Evolutionary conservation across 495 filamentous ascomycete species (phyloP).

Genomic region (Penicillium simplicissimum): DNA sequence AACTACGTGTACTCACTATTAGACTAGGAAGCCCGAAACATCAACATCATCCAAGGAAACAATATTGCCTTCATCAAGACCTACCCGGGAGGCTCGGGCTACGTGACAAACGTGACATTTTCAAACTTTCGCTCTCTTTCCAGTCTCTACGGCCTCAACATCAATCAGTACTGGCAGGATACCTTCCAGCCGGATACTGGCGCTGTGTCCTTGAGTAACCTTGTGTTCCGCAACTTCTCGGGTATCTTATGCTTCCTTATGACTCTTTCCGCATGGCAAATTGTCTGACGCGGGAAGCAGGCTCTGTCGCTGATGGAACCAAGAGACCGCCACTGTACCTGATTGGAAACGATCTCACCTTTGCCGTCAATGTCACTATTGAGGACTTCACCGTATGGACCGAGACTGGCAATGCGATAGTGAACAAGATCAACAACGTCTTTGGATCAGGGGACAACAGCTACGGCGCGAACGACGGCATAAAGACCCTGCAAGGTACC

Average conservation of each 20-base stretch:
- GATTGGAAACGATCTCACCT: slow-evolving; percentile 39
- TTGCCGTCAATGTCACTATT: slow-evolving; percentile 42
- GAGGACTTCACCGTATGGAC: slow-evolving; percentile 56
- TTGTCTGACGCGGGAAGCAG: slow-evolving; percentile 23
- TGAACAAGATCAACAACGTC: slow-evolving; percentile 47
- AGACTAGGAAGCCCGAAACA: slow-evolving; percentile 37
- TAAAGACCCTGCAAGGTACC: slow-evolving; percentile 9
- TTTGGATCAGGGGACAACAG: slow-evolving; percentile 46
- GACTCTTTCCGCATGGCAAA: neutral
- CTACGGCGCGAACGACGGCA: slow-evolving; percentile 28
- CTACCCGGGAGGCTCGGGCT: slow-evolving; percentile 55
- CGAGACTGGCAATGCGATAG: slow-evolving; percentile 38
- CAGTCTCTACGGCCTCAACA: slow-evolving; percentile 46
- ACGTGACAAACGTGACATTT: slow-evolving; percentile 51
- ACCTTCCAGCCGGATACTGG: slow-evolving; percentile 35
- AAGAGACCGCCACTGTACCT: slow-evolving; percentile 46
- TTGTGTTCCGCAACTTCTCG: slow-evolving; percentile 45
- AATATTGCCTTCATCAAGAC: slow-evolving; percentile 60
- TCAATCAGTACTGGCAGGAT: slow-evolving; percentile 55
- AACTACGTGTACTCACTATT: neutral
- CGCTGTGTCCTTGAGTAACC: slow-evolving; percentile 45
- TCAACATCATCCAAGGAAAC: slow-evolving; percentile 46
- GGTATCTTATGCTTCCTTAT: slow-evolving; percentile 8
- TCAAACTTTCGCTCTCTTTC: slow-evolving; percentile 52
- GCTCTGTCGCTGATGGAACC: slow-evolving; percentile 49